Conservation (phyloP, 306 rosid genomes). For the Biancaea sappan region DNA sequence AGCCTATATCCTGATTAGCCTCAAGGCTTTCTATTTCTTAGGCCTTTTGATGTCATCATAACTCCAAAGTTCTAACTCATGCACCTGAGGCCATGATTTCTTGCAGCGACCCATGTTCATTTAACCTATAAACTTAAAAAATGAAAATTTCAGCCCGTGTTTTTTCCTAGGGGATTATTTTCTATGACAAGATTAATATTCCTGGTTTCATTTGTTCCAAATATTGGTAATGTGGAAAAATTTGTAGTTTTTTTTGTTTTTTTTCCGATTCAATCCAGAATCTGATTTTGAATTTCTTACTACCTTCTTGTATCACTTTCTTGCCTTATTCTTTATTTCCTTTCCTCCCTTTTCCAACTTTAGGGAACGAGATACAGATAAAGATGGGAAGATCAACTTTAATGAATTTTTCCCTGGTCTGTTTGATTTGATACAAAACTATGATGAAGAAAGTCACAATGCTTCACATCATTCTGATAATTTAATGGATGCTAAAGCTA, state of each 20-base stretch:
- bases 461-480: slow-evolving; percentile 55
- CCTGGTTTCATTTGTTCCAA: neutral
- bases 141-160: neutral
- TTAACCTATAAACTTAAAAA: neutral
- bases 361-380: slow-evolving; percentile 88
- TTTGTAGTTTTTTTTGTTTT: neutral
- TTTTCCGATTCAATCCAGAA: slow-evolving; percentile 14
- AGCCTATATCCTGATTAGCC: neutral
- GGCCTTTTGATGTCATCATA: neutral
- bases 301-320: neutral
- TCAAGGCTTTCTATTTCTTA: neutral
- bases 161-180: neutral
- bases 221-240: slow-evolving; percentile 17
- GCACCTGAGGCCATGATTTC: neutral
- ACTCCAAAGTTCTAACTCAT: neutral
- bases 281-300: slow-evolving; percentile 18
- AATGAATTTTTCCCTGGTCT: slow-evolving; percentile 95
- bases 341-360: slow-evolving; percentile 25
- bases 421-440: slow-evolving; percentile 91
- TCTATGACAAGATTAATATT: neutral
- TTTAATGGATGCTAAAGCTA: slow-evolving; percentile 77
- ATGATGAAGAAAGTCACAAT: slow-evolving; percentile 78
- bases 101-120: neutral
- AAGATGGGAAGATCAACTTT: slow-evolving; percentile 87
- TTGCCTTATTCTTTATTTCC: slow-evolving; percentile 33